phyloP scores from a whole-genome alignment of 148 eudicot genomes.

The Hydrangea macrophylla region DNA sequence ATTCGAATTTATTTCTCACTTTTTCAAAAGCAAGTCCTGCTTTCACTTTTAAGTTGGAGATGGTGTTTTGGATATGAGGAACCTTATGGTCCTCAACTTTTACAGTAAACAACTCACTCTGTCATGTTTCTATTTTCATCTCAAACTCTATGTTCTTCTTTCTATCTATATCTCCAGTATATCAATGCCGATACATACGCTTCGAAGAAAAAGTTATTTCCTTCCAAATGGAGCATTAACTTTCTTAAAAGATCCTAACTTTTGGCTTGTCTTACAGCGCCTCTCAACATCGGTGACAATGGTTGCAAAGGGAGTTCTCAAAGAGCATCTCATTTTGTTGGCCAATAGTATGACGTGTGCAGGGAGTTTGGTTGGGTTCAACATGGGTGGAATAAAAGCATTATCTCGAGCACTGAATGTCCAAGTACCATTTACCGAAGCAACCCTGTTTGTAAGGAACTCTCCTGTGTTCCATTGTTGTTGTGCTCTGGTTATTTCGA shows the following conservation, averaged over 20 bases:
- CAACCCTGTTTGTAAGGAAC: conserved; percentile 83
- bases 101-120: too few species aligned
- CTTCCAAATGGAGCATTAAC: not conserved
- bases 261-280: conserved; percentile 47
- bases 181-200: too few species aligned
- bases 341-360: conserved; percentile 96
- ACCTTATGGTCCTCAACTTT: too few species aligned
- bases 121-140: too few species aligned
- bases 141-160: too few species aligned
- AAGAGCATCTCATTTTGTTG: conserved; percentile 83
- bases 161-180: too few species aligned
- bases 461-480: not conserved
- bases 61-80: too few species aligned
- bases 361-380: conserved; percentile 84
- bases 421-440: conserved; percentile 90
- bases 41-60: too few species aligned
- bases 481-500: not conserved
- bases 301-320: conserved; percentile 90
- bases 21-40: too few species aligned
- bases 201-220: too few species aligned
- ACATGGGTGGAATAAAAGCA: conserved; percentile 78
- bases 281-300: conserved; percentile 86
- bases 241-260: conserved; percentile 2
- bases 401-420: conserved; percentile 57
- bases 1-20: too few species aligned